These are phyloP conservation scores for Calamus simplicifolius DNA, from an alignment of 176 grass and related monocot species.

Conservation along the genomic window DNA sequence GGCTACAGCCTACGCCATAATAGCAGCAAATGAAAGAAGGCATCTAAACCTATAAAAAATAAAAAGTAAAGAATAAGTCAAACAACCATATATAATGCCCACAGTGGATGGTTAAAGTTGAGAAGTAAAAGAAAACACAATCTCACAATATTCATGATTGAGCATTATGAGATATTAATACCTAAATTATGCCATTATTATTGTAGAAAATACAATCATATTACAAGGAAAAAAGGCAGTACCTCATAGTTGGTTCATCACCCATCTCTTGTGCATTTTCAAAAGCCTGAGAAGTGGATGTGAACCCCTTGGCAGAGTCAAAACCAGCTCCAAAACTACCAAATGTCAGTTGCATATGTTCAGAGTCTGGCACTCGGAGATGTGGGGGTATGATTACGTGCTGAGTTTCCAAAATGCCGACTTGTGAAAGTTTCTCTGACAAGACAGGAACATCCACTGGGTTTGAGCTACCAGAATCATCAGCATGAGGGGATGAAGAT, in stretches of 20 bases:
- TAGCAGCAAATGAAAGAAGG: too few species aligned
- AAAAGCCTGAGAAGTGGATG: constrained; percentile 24
- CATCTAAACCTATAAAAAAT: too few species aligned
- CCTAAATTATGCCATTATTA: too few species aligned
- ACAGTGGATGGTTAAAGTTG: too few species aligned
- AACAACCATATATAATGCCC: too few species aligned
- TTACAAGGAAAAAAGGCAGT: constrained; percentile 21
- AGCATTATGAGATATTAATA: too few species aligned
- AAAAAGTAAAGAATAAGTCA: too few species aligned
- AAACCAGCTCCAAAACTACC: constrained; percentile 56
- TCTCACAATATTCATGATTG: too few species aligned
- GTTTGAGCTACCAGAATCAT: constrained; percentile 26
- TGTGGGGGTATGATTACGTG: constrained; percentile 79
- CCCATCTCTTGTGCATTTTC: constrained; percentile 40
- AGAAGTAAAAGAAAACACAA: too few species aligned
- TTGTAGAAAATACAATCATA: neutral
- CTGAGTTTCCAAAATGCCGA: constrained; percentile 32
- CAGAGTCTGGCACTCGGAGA: constrained; percentile 57
- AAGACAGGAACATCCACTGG: constrained; percentile 19
- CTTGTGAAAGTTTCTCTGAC: constrained; percentile 46
- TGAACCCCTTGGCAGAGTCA: constrained; percentile 20
- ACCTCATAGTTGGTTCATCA: constrained; percentile 14
- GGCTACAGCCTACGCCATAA: too few species aligned
- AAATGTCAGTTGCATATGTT: constrained; percentile 54
- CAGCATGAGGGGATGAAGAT: constrained; percentile 22